A percentile compares a stretch with the other conserved stretches of the same genome.
These are phyloP conservation scores for Onygenales sp. DNA, from an alignment of 2,329 filamentous ascomycete species.

Conservation along the genomic window DNA sequence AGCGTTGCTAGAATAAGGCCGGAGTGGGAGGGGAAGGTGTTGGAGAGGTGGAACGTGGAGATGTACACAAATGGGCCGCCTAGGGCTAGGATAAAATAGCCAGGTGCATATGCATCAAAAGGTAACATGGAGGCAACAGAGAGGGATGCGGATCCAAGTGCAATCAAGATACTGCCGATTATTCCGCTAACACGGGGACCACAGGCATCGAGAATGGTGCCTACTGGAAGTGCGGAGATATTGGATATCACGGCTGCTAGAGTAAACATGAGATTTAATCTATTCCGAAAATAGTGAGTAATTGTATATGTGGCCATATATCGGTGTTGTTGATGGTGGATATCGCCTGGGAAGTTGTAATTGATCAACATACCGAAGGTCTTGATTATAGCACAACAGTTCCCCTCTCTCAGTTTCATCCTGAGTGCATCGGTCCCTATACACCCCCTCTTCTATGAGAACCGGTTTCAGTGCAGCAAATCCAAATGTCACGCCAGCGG, in stretches of 20 bases:
- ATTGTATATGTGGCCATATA: no score
- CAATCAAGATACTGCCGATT: slow-evolving; percentile 59
- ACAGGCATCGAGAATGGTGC: slow-evolving; percentile 72
- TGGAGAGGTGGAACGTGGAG: slow-evolving; percentile 73
- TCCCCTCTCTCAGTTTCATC: slow-evolving; percentile 41
- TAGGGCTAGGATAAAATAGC: slow-evolving; percentile 66
- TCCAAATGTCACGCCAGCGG: slow-evolving; percentile 72
- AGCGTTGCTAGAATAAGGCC: slow-evolving; percentile 71
- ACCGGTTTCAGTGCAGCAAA: slow-evolving; percentile 79
- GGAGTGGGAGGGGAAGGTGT: slow-evolving; percentile 67
- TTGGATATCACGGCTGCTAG: slow-evolving; percentile 82
- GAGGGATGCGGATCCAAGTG: slow-evolving; percentile 62
- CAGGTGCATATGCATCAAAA: slow-evolving; percentile 65
- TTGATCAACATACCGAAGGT: slow-evolving; percentile 35
- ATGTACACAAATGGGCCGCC: slow-evolving; percentile 78
- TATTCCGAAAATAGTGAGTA: slow-evolving; percentile 14
- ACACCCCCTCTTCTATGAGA: slow-evolving; percentile 63
- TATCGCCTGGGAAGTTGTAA: not conserved
- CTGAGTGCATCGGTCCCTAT: slow-evolving; percentile 53
- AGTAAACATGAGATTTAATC: slow-evolving; percentile 86
- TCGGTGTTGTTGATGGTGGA: not conserved
- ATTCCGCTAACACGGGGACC: slow-evolving; percentile 70
- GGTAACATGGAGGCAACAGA: slow-evolving; percentile 55
- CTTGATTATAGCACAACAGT: slow-evolving; percentile 49
- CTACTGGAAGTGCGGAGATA: slow-evolving; percentile 74